These are phyloP conservation scores for Microcyclosporella mali DNA, from an alignment of 2,329 filamentous ascomycete genomes.

Conservation along the genomic window DNA sequence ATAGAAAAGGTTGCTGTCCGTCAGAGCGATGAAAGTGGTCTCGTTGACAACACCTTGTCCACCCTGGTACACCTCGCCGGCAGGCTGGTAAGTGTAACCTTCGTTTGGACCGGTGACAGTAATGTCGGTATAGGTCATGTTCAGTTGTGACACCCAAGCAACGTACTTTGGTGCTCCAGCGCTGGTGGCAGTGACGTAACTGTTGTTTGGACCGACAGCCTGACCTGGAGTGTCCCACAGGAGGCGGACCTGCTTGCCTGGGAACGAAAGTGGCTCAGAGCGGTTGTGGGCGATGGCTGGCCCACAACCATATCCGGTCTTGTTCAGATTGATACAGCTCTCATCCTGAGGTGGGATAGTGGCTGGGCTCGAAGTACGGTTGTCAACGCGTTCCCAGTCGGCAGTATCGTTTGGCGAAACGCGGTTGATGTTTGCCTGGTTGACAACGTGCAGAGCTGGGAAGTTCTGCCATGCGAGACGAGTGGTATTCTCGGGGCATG, in stretches of 20 bases:
- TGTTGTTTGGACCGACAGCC: conserved; percentile 71
- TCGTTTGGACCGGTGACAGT: conserved; percentile 59
- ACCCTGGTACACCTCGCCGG: conserved; percentile 58
- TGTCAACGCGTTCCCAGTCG: conserved; percentile 58
- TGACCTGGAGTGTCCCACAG: conserved; percentile 66
- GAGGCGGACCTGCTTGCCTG: conserved; percentile 65
- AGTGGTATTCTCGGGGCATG: conserved; percentile 66
- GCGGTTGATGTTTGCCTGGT: conserved; percentile 69
- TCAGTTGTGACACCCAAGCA: conserved; percentile 69
- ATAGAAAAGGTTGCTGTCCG: conserved; percentile 60
- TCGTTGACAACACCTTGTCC: conserved; percentile 64
- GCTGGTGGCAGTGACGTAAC: conserved; percentile 60
- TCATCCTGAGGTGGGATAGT: conserved; percentile 43
- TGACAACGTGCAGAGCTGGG: conserved; percentile 63
- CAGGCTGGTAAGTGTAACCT: conserved; percentile 68
- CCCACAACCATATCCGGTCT: conserved; percentile 51
- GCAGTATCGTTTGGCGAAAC: conserved; percentile 57
- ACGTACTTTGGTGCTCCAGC: conserved; percentile 60
- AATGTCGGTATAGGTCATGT: conserved; percentile 46
- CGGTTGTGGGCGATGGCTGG: conserved; percentile 64
- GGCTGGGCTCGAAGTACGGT: conserved; percentile 51
- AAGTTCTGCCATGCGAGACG: conserved; percentile 81
- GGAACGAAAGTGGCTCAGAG: conserved; percentile 64
- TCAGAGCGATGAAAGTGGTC: conserved; percentile 73
- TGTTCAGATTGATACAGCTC: conserved; percentile 53